phyloP scores from a whole-genome alignment of 2,329 filamentous ascomycete genomes.

The Phialocephala sp. region DNA sequence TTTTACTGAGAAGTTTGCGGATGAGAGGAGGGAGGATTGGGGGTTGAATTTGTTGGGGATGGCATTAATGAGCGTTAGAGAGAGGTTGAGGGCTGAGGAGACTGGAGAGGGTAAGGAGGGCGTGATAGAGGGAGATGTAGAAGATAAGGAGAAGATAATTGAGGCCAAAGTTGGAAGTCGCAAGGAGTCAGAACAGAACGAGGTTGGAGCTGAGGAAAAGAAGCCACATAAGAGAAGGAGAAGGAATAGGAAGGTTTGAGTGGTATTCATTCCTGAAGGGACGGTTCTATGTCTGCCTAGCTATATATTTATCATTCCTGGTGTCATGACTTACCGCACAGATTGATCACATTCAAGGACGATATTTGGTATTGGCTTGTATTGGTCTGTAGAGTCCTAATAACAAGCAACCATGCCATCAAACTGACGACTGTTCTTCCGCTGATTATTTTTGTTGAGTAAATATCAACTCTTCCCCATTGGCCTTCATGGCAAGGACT shows the following conservation, averaged over 20 bases:
- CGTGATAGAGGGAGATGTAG: background rate
- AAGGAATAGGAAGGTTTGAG: conserved; percentile 5
- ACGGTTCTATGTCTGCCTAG: background rate
- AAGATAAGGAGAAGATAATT: background rate
- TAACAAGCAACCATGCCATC: conserved; percentile 5
- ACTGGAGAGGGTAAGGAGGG: conserved; percentile 1
- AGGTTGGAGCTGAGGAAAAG: background rate
- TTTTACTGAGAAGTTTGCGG: conserved; percentile 57
- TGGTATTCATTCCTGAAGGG: background rate
- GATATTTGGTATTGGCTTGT: background rate
- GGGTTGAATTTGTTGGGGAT: conserved; percentile 69
- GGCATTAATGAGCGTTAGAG: conserved; percentile 64
- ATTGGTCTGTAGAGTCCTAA: conserved; percentile 12
- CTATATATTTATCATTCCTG: background rate
- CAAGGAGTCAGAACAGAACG: background rate
- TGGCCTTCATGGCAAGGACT: conserved; percentile 16
- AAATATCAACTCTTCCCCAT: conserved; percentile 8
- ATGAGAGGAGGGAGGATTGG: conserved; percentile 56
- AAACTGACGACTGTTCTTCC: conserved; percentile 11
- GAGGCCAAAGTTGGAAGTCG: background rate
- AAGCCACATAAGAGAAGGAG: conserved; percentile 7
- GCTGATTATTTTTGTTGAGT: conserved; percentile 3
- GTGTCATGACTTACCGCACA: background rate
- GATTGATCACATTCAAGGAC: background rate
- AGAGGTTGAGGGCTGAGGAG: conserved; percentile 52